Evolutionary conservation across 352 stramenopile species (phyloP).

Genomic region (Vaucheria bursata): DNA sequence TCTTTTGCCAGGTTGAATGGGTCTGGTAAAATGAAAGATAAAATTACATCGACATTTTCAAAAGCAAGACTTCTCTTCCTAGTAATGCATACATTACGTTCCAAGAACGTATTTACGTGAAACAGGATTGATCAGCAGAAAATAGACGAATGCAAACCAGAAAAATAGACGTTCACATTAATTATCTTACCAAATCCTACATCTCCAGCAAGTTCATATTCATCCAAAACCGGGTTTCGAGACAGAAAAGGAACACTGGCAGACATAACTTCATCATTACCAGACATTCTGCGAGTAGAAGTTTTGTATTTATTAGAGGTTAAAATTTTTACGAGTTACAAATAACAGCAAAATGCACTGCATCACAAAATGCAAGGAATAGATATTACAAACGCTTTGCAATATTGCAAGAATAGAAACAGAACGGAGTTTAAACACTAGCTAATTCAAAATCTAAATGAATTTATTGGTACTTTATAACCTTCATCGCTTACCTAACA

Average conservation of each 20-base stretch:
- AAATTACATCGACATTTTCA: not conserved
- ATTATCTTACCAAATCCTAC: slow-evolving; percentile 9
- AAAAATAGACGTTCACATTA: not conserved
- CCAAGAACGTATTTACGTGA: not conserved
- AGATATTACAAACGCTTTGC: too few species aligned
- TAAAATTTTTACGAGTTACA: too few species aligned
- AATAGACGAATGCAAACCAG: not conserved
- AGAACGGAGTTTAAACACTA: too few species aligned
- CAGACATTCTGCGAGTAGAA: too few species aligned
- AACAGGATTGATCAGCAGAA: not conserved
- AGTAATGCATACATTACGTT: not conserved
- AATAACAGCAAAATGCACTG: too few species aligned
- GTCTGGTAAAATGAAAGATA: too few species aligned
- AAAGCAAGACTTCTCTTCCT: not conserved
- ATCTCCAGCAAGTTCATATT: not conserved
- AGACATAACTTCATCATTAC: slow-evolving; percentile 9
- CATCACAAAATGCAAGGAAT: too few species aligned
- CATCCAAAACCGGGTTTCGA: not conserved
- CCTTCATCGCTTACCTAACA: too few species aligned
- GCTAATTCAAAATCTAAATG: too few species aligned
- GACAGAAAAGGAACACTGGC: not conserved
- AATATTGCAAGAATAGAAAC: too few species aligned
- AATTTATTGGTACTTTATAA: too few species aligned
- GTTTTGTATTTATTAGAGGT: too few species aligned
- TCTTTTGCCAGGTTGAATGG: slow-evolving; percentile 17